Conservation (phyloP, 345 rosid genomes). For the Reutealis trisperma region DNA sequence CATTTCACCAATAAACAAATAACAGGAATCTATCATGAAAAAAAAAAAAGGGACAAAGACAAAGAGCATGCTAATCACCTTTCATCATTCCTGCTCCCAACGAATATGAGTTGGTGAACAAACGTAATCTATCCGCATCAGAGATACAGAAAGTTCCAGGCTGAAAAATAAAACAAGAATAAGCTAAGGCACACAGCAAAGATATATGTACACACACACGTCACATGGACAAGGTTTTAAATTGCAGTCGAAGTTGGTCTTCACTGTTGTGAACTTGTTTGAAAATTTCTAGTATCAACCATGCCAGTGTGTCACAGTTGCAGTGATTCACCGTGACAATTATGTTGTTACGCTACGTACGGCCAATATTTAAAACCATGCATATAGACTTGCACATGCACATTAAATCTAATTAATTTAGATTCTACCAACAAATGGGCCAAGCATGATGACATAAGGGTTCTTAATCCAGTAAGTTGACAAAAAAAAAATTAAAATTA, state of each 20-base stretch:
- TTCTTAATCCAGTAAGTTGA: neutral
- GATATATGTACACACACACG: neutral
- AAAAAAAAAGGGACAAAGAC: conserved; percentile 7
- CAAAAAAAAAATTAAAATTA: neutral
- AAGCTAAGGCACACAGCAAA: conserved; percentile 4
- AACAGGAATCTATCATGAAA: neutral
- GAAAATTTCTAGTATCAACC: no score
- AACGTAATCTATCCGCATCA: conserved; percentile 59
- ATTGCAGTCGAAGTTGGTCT: no score
- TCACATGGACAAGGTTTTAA: no score
- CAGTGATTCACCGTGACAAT: no score
- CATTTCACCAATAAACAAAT: neutral
- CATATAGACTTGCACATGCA: neutral
- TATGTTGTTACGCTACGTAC: no score
- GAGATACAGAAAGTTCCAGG: conserved; percentile 51
- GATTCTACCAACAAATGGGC: neutral
- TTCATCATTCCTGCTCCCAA: conserved; percentile 69
- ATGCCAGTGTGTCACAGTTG: no score
- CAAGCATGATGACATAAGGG: neutral
- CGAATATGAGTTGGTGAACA: conserved; percentile 64
- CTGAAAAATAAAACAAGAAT: conserved; percentile 41
- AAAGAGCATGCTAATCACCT: conserved; percentile 42
- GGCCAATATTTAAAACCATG: no score
- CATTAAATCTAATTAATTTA: neutral
- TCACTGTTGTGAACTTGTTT: no score